phyloP scores from a whole-genome alignment of 495 filamentous ascomycete genomes.

The Podospora fimiseda region DNA sequence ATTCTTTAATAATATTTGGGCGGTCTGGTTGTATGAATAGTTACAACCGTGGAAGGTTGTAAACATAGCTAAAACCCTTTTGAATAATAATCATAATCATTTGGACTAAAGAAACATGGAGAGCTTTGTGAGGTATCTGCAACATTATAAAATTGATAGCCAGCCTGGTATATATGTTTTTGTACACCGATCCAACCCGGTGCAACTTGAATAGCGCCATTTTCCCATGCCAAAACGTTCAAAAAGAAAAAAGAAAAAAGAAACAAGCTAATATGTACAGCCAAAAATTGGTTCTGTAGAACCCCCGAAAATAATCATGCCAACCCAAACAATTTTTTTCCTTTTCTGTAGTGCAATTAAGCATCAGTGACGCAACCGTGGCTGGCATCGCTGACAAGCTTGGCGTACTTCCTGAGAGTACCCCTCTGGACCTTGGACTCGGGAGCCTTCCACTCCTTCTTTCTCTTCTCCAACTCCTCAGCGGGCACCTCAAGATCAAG shows the following conservation, averaged over 20 bases:
- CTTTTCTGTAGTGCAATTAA: no score
- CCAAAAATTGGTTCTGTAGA: not conserved
- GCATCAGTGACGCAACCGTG: conserved; percentile 75
- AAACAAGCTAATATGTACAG: conserved; percentile 19
- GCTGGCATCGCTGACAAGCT: conserved; percentile 65
- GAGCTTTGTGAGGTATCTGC: not conserved
- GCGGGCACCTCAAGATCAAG: conserved; percentile 55
- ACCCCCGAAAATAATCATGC: not conserved
- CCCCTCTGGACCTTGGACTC: conserved; percentile 61
- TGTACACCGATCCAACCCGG: not conserved
- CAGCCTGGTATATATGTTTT: conserved; percentile 10
- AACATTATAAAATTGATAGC: not conserved
- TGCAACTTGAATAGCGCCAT: conserved; percentile 7
- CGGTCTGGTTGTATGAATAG: no score
- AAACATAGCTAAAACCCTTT: no score
- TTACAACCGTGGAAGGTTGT: no score
- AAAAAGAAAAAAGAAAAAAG: not conserved
- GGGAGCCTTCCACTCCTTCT: conserved; percentile 60
- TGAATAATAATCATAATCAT: not conserved
- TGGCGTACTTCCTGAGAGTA: conserved; percentile 71
- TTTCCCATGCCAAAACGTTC: conserved; percentile 1
- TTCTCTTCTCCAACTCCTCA: conserved; percentile 58
- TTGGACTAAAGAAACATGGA: not conserved
- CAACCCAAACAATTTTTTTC: no score
- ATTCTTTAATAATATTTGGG: no score